phyloP scores from a whole-genome alignment of 2,329 filamentous ascomycete species.

The Orbilia ellipsospora region DNA sequence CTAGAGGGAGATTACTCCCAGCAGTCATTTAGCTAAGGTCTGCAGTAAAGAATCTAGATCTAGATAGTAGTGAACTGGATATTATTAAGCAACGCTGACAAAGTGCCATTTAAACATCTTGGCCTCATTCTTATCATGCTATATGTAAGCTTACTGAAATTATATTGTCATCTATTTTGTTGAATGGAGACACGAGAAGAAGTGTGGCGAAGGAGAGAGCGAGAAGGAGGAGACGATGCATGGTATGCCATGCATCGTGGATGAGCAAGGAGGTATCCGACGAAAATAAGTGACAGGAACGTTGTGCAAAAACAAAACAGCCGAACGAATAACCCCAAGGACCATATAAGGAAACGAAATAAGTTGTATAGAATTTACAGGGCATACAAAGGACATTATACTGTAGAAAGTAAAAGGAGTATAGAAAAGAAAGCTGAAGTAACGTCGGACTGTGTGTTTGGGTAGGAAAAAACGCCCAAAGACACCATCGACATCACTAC shows the following conservation, averaged over 20 bases:
- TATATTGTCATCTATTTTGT: too few relatives aligned
- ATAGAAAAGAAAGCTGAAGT: constrained; percentile 19
- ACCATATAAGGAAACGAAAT: constrained; percentile 47
- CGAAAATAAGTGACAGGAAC: constrained; percentile 41
- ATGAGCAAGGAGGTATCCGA: constrained; percentile 31
- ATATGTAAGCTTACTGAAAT: too few relatives aligned
- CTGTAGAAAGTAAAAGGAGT: constrained; percentile 8
- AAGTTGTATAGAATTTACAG: constrained; percentile 51
- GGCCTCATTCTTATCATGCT: too few relatives aligned
- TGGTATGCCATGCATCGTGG: constrained; percentile 15
- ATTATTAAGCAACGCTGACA: too few relatives aligned
- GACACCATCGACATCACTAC: constrained; percentile 44
- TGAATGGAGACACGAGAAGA: too few relatives aligned
- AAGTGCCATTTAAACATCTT: too few relatives aligned
- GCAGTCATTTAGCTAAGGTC: too few relatives aligned
- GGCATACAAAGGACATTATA: constrained; percentile 38
- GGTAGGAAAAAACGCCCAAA: constrained; percentile 53
- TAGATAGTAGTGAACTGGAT: too few relatives aligned
- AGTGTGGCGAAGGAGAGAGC: background rate
- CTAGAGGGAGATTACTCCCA: too few relatives aligned
- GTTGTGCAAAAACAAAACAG: constrained; percentile 28
- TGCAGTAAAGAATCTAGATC: too few relatives aligned
- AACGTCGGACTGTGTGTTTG: constrained; percentile 42
- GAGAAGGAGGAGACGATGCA: constrained; percentile 2
- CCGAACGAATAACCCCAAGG: constrained; percentile 45